Conservation (phyloP, 257 asterid species). For the Forsythia suspensa region DNA sequence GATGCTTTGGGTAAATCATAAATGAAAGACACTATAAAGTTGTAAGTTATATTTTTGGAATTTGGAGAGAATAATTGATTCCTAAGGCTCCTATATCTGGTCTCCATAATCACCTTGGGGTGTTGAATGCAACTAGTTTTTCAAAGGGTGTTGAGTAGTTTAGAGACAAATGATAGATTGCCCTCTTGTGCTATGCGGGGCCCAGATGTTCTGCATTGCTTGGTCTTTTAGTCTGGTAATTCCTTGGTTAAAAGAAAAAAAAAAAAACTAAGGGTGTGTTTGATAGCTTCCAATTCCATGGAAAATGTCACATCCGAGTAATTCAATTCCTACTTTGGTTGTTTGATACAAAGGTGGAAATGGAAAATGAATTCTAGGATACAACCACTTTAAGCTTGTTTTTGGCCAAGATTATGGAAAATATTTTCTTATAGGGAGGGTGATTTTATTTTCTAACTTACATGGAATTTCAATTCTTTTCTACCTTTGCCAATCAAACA, state of each 20-base stretch:
- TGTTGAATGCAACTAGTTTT: not conserved
- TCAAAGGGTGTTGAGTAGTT: not conserved
- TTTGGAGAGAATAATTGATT: not conserved
- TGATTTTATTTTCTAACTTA: too few relatives aligned
- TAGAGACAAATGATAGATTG: not conserved
- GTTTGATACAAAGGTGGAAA: too few relatives aligned
- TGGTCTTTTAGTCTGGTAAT: not conserved
- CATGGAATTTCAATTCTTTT: too few relatives aligned
- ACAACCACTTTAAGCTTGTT: too few relatives aligned
- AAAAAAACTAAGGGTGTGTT: not conserved
- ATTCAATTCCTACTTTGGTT: too few relatives aligned
- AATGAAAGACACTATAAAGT: not conserved
- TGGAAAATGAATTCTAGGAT: too few relatives aligned
- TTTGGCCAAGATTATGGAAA: too few relatives aligned
- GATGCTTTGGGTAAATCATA: not conserved
- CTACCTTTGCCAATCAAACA: too few relatives aligned
- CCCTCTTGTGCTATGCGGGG: not conserved
- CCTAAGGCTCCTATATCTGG: not conserved
- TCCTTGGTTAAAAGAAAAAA: not conserved
- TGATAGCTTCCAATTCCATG: too few relatives aligned
- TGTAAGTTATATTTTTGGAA: not conserved
- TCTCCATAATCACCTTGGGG: not conserved
- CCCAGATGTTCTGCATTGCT: not conserved
- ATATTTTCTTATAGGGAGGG: too few relatives aligned
- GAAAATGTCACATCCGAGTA: too few relatives aligned